Base-by-base conservation (phyloP, 192 early-diverging fungal species). In the Gonapodya sp. region DNA sequence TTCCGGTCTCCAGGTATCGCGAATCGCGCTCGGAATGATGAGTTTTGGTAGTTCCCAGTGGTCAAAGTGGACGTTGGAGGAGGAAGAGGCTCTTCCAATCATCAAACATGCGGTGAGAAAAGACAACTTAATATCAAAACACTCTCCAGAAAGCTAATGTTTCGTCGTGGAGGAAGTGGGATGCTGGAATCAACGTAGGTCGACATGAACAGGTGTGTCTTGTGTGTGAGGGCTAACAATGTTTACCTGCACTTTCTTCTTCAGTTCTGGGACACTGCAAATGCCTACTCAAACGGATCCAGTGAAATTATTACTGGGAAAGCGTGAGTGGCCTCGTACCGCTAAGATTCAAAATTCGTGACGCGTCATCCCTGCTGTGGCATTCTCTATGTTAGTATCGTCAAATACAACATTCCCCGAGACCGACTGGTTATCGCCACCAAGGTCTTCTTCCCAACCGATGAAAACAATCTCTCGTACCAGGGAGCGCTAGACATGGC, bases 341-440 rank as follows among this genome's bases (percentile, higher is more conserved):
- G n/a, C n/a, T n/a, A n/a, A n/a, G n/a, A n/a, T n/a, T n/a, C n/a
- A n/a, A n/a, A n/a, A n/a, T n/a, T n/a, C n/a, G n/a, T n/a, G n/a
- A n/a, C n/a, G n/a, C n/a, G n/a, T n/a, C n/a, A n/a, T n/a, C n/a
- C n/a, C n/a, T n/a, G n/a, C n/a, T n/a, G n/a, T n/a, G n/a, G n/a
- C n/a, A n/a, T n/a, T n/a, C n/a, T n/a, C n/a, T n/a, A n/a, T n/a
- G n/a, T n/a, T n/a, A n/a, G n/a, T n/a, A n/a, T 92, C 18, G 36
- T 82, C 0, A 80, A 85, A 79, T 85, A 83, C 83, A 86, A 87
- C 79, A 86, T 87, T 73, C 88, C 89, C 35, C 86, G 90, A 36
- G 87, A 87, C 73, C 82, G 88, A 33, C 83, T 92, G 30, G 89
- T 91, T 1, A 72, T 92, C 35, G 90, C 90, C 0, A 91, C 90